Conservation (phyloP, 1,139 yeast species). For the Saccharomyces hybrid region DNA sequence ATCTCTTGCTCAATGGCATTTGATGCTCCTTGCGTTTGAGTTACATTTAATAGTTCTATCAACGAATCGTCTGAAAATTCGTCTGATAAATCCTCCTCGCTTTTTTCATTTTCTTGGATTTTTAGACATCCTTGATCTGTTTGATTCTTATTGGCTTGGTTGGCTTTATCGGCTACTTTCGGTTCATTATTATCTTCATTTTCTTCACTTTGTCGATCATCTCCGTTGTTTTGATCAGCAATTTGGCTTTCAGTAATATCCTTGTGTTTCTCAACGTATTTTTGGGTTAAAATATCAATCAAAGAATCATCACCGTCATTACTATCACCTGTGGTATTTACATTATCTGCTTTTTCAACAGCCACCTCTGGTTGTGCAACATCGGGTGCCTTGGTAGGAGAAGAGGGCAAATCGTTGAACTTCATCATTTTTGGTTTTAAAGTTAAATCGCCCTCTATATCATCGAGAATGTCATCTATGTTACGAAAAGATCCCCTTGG, state of each 20-base stretch:
- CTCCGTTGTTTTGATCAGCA: no score
- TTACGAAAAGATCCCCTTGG: slow-evolving; percentile 13
- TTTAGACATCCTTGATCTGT: background rate
- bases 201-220: background rate
- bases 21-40: background rate
- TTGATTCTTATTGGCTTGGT: background rate
- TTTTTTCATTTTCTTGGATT: background rate
- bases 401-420: slow-evolving; percentile 10
- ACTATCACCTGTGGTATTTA: background rate
- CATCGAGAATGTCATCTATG: slow-evolving; percentile 1
- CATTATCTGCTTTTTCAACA: background rate
- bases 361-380: background rate
- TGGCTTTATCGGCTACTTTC: background rate
- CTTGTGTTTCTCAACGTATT: slow-evolving; percentile 7
- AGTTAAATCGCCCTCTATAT: slow-evolving; percentile 7
- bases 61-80: slow-evolving; percentile 3
- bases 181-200: background rate
- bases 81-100: background rate
- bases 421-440: slow-evolving; percentile 4
- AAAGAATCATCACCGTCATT: slow-evolving; percentile 23
- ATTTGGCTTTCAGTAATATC: background rate
- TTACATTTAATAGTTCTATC: slow-evolving; percentile 1
- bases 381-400: slow-evolving; percentile 9
- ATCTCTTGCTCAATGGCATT: background rate
- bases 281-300: slow-evolving; percentile 22